Evolutionary conservation across 768 basidiomycete species (phyloP), one percentile per base, ranked within the genome.

Genomic region (Serendipita sp.): DNA sequence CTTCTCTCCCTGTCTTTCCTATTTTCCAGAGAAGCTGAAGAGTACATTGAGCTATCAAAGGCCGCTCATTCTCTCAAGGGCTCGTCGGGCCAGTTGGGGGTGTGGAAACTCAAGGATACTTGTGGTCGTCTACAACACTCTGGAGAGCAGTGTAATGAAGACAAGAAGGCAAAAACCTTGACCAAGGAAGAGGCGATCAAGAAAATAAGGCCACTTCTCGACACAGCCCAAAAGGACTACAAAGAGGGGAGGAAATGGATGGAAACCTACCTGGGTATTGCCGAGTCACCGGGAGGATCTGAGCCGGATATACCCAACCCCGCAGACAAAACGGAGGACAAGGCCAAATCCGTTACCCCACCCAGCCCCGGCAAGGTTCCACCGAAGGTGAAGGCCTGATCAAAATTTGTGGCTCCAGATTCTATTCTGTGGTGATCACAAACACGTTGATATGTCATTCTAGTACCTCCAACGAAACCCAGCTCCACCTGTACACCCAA

Each of bases 51-150:
- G 62, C 81, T 99, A 17, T 86, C 88, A 2, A 74, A 76, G 17
- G 78, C 87, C 9, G 96, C 94, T 0, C 95, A 99, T 74, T 99
- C 90, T 75, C 83, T 98, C 70, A 99, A 98, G 73, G 95, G 95
- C 51, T 97, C 94, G 2, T 95, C 93, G 13, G 94, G 94, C 30
- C 90, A 94, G 2, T 79, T 99, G 48, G 95, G 96, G 28, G 81
- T 94, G 31, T 74, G 75, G 63, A 81, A 81, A 66, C 93, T 99
- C 61, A 86, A 90, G 71, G 79, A 75, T 16, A 84, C 85, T 26
- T 97, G 95, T 76, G 92, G 91, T 72, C 80, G 81, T 73, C 93
- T 98, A 68, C 94, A 98, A 74, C 82, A 94, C 72, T 86, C 84
- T 68, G 92, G 90, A 50, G 77, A 83, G 66, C 73, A 77, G 63